Conservation (phyloP, 306 rosid genomes). For the Canavalia ensiformis region DNA sequence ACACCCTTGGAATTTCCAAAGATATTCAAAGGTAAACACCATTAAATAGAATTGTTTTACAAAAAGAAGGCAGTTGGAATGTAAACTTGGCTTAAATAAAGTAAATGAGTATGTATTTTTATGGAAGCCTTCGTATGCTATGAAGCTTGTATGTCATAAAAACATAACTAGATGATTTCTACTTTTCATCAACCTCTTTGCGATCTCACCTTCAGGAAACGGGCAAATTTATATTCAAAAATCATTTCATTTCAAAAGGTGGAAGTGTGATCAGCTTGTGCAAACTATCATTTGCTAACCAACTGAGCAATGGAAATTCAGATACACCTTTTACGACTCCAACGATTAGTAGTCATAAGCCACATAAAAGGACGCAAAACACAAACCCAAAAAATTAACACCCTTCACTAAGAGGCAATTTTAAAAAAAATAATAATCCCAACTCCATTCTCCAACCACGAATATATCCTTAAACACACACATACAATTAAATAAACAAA, state of each 20-base stretch:
- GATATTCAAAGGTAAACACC: not conserved
- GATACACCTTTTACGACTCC: not conserved
- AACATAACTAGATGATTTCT: not conserved
- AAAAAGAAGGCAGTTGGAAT: not conserved
- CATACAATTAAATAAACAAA: not conserved
- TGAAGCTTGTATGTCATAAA: not conserved
- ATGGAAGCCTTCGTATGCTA: not conserved
- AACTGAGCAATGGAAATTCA: not conserved
- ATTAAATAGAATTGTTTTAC: not conserved
- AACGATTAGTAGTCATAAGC: not conserved
- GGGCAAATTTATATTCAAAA: not conserved
- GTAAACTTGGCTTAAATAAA: constrained; percentile 16
- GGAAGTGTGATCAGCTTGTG: not conserved
- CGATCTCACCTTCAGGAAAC: not conserved
- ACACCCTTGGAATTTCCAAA: constrained; percentile 22
- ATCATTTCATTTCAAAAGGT: not conserved
- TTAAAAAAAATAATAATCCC: not conserved
- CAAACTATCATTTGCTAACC: not conserved
- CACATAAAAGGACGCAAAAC: not conserved
- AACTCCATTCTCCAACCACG: not conserved
- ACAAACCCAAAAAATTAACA: not conserved
- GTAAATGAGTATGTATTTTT: not conserved
- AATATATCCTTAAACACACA: too few species aligned
- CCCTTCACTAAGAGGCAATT: not conserved
- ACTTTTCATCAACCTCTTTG: not conserved